Base-by-base conservation (phyloP, 2,329 filamentous ascomycete genomes). In the Aspergillus aculeatus region DNA sequence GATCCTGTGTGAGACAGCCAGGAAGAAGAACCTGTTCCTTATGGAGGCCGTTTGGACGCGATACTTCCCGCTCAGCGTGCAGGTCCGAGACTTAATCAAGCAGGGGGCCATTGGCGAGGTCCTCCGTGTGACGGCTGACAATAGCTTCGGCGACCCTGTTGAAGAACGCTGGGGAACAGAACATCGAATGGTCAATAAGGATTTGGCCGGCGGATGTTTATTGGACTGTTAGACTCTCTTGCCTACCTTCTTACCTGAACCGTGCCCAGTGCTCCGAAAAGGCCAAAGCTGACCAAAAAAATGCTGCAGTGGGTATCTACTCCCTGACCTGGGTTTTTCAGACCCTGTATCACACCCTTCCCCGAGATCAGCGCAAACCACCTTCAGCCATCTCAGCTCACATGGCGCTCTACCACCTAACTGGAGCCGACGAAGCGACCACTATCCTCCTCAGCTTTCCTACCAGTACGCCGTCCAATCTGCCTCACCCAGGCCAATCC, bases 41-140 rank as follows among this genome's bases (percentile, higher is more conserved):
- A 92, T 93, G 89, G 90, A 94, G 77, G 91, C 91, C 48, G 91
- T 96, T 21, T 96, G 92, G 92, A 96, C 91, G 38, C 83, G 92
- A 60, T 95, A 89, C 79, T 95, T 96, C 79, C 92, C 92, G 2
- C 79, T 96, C 12, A 93, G 89, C 69, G 84, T 92, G 73, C 86
- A 93, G 69, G 77, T 92, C 23, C 68, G 78, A 16, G 71, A 77
- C 12, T 61, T 76, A 56, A 84, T 88, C 68, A 78, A 79, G 64
- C 83, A 86, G 65, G 87, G 87, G 4, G 80, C 81, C 19, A 84
- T 90, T 53, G 86, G 86, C 2, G 81, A 81, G 54, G 81, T 88
- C 23, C 73, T 83, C 35, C 80, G 86, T 32, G 83, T 85, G 4
- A 77, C 78, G 35, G 83, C 85, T 7, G 85, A 88, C 72, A 86